A percentile compares a stretch with the other conserved stretches of the same genome.
phyloP scores from a whole-genome alignment of 1,284 basidiomycete species.

The Leucoagaricus sp. region DNA sequence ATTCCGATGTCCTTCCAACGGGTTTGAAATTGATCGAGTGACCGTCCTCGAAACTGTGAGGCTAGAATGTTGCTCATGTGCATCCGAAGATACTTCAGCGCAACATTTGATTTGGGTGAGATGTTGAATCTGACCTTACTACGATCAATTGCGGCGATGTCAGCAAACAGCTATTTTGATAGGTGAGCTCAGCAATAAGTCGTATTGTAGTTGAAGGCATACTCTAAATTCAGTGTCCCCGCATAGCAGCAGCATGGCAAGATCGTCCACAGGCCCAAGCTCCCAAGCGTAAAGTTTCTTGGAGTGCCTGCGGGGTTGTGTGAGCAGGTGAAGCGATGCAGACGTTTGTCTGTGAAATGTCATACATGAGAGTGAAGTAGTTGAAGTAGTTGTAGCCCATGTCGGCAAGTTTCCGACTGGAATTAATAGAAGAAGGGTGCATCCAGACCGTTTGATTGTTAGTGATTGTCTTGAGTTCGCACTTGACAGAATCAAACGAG shows the following conservation, averaged over 20 bases:
- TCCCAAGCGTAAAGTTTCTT: constrained; percentile 98
- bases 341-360: no score
- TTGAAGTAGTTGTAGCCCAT: constrained; percentile 77
- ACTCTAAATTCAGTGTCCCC: constrained; percentile 94
- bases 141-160: constrained; percentile 80
- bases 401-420: constrained; percentile 64
- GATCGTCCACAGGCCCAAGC: constrained; percentile 86
- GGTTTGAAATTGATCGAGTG: constrained; percentile 58
- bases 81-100: constrained; percentile 79
- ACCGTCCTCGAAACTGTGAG: constrained; percentile 63
- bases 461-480: constrained; percentile 79
- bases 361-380: constrained; percentile 90
- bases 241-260: constrained; percentile 83
- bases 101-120: constrained; percentile 73
- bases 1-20: constrained; percentile 75
- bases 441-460: constrained; percentile 86
- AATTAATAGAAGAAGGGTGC: constrained; percentile 94
- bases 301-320: constrained; percentile 66
- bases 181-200: background rate
- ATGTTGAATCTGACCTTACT: constrained; percentile 75
- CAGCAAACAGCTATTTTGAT: constrained; percentile 62
- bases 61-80: constrained; percentile 68
- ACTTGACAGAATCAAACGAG: constrained; percentile 57
- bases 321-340: background rate
- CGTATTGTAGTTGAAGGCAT: background rate